Evolutionary conservation across 768 basidiomycete species (phyloP).

Genomic region (Flagelloscypha sp.): DNA sequence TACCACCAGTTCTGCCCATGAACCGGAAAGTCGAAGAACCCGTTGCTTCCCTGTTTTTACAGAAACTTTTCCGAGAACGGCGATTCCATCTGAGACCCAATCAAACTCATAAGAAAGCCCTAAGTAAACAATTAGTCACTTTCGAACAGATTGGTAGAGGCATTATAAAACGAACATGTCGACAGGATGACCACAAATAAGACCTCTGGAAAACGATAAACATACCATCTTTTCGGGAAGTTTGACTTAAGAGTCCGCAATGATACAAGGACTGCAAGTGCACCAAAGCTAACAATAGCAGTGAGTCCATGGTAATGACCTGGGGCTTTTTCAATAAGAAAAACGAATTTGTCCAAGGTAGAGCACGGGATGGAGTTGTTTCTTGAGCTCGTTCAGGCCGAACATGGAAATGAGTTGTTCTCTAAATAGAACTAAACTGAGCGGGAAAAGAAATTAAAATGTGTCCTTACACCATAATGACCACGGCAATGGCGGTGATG

Average conservation of each 20-base stretch:
- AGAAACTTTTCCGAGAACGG: constrained; percentile 74
- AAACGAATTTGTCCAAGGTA: constrained; percentile 69
- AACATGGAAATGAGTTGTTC: constrained; percentile 89
- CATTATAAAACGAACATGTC: constrained; percentile 48
- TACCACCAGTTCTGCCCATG: constrained; percentile 49
- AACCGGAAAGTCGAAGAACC: constrained; percentile 71
- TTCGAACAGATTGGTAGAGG: neutral
- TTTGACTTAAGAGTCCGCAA: constrained; percentile 48
- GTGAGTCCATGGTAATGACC: constrained; percentile 58
- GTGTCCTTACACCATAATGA: constrained; percentile 69
- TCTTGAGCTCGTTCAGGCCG: constrained; percentile 56
- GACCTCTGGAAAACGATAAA: constrained; percentile 85
- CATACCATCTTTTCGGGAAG: constrained; percentile 56
- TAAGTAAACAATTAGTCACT: constrained; percentile 20
- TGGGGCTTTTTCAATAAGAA: constrained; percentile 55
- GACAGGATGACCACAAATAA: constrained; percentile 77
- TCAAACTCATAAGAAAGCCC: constrained; percentile 59
- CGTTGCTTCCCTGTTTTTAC: constrained; percentile 47
- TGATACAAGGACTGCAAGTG: constrained; percentile 56
- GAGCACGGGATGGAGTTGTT: constrained; percentile 50
- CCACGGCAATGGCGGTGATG: constrained; percentile 73
- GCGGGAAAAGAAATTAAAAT: neutral
- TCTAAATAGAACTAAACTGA: constrained; percentile 25
- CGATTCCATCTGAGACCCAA: constrained; percentile 77
- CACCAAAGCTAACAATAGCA: constrained; percentile 63